These are phyloP conservation scores for Cadophora malorum DNA, from an alignment of 2,329 filamentous ascomycete genomes.

Conservation along the genomic window DNA sequence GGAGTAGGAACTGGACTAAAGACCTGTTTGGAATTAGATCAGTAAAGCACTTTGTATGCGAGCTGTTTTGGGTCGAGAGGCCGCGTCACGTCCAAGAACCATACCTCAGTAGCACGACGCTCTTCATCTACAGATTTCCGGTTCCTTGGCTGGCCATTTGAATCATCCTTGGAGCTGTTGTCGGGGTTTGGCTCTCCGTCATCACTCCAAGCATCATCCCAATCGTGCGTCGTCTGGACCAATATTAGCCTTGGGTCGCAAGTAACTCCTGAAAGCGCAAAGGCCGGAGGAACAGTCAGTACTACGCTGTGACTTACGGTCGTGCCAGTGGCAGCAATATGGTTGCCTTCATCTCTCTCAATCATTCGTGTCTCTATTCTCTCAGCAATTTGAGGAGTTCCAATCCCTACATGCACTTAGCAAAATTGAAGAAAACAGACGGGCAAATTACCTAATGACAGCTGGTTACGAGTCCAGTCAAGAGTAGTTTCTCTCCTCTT, in stretches of 20 bases:
- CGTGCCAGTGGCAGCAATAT: constrained; percentile 62
- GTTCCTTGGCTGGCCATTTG: constrained; percentile 25
- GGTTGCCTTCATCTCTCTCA: constrained; percentile 68
- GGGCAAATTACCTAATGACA: constrained; percentile 53
- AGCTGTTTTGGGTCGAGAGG: too few relatives aligned
- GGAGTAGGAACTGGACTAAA: constrained; percentile 1
- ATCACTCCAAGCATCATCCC: constrained; percentile 79
- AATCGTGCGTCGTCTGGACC: constrained; percentile 57
- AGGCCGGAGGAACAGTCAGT: not conserved
- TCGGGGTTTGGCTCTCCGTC: constrained; percentile 52
- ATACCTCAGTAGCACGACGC: constrained; percentile 27
- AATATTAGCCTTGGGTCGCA: not conserved
- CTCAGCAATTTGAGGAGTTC: constrained; percentile 74
- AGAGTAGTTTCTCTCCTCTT: constrained; percentile 83
- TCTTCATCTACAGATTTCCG: constrained; percentile 39
- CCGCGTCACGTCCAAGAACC: not conserved
- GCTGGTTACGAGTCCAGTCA: constrained; percentile 72
- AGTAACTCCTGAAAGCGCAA: too few relatives aligned
- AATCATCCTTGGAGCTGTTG: constrained; percentile 30
- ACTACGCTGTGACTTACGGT: constrained; percentile 14
- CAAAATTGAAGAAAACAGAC: not conserved
- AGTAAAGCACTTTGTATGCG: not conserved
- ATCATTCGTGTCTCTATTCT: constrained; percentile 84
- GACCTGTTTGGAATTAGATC: constrained; percentile 8
- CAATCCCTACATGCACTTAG: constrained; percentile 59